A percentile compares a stretch with the other conserved stretches of the same genome.
phyloP scores from a whole-genome alignment of 805 yeast genomes.

The Cyberlindnera samutprakarnensis region DNA sequence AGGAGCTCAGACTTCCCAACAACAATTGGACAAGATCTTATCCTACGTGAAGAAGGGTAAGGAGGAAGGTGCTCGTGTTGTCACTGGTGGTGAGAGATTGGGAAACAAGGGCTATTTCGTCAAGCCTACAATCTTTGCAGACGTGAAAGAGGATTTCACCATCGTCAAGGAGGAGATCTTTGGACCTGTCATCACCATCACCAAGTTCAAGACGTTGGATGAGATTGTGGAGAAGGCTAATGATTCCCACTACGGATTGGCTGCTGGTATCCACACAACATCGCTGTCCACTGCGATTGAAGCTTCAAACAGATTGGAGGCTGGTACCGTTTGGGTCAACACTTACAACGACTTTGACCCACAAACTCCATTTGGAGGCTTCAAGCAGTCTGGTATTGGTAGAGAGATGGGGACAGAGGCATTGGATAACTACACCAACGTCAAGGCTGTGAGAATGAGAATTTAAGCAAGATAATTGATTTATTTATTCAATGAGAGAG shows the following conservation, averaged over 20 bases:
- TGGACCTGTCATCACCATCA: conserved; percentile 78
- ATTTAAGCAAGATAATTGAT: conserved; percentile 1
- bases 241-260: conserved; percentile 74
- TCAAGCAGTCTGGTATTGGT: conserved; percentile 81
- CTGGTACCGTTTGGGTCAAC: conserved; percentile 83
- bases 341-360: conserved; percentile 81
- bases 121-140: conserved; percentile 81
- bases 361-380: conserved; percentile 89
- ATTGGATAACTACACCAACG: conserved; percentile 71
- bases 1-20: conserved; percentile 69
- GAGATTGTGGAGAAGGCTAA: conserved; percentile 73
- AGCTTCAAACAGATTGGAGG: conserved; percentile 58
- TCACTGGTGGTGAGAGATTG: conserved; percentile 75
- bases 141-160: conserved; percentile 64
- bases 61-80: conserved; percentile 58
- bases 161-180: conserved; percentile 87
- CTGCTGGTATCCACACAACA: conserved; percentile 80
- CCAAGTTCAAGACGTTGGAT: conserved; percentile 64
- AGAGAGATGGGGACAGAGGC: conserved; percentile 90
- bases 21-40: conserved; percentile 59
- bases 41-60: conserved; percentile 58
- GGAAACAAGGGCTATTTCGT: conserved; percentile 67
- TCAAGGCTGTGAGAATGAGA: conserved; percentile 65
- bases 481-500: not conserved
- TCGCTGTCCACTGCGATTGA: conserved; percentile 59